These are phyloP conservation scores for Eragrostis tef DNA, from an alignment of 202 grass and related monocot species.

Conservation along the genomic window DNA sequence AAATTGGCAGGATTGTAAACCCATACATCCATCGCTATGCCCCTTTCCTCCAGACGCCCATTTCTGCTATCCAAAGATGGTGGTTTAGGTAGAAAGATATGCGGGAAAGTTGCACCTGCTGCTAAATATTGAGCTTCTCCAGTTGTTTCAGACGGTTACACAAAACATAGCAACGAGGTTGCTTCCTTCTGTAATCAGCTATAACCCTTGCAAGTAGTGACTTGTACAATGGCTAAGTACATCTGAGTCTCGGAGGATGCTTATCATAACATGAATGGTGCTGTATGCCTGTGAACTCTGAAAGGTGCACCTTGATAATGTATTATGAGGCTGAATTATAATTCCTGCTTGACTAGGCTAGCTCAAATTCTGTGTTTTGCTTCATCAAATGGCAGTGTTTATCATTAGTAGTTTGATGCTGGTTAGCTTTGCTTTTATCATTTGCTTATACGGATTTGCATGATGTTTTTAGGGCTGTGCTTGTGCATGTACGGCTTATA, in stretches of 20 bases:
- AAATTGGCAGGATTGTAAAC: constrained; percentile 61
- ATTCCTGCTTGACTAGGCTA: not conserved
- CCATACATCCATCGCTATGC: constrained; percentile 73
- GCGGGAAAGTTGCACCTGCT: not conserved
- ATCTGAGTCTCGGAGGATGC: not conserved
- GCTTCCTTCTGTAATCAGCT: constrained; percentile 10
- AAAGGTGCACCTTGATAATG: not conserved
- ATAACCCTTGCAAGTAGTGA: not conserved
- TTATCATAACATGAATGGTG: constrained; percentile 9
- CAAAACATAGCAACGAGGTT: not conserved
- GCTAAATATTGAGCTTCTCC: not conserved
- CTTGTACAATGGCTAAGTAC: not conserved
- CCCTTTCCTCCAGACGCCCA: constrained; percentile 64
- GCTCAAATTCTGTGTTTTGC: not conserved
- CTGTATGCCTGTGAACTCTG: constrained; percentile 23
- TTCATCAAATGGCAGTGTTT: not conserved
- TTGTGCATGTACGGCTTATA: not conserved
- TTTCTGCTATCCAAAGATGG: constrained; percentile 75
- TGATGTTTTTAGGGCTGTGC: not conserved
- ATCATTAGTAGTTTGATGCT: not conserved
- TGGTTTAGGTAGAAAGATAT: constrained; percentile 66
- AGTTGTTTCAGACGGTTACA: not conserved
- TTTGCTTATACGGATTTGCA: not conserved
- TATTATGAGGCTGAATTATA: not conserved
- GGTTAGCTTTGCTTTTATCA: not conserved